phyloP scores from a whole-genome alignment of 306 rosid genomes.

The Oxytropis ochrocephala region DNA sequence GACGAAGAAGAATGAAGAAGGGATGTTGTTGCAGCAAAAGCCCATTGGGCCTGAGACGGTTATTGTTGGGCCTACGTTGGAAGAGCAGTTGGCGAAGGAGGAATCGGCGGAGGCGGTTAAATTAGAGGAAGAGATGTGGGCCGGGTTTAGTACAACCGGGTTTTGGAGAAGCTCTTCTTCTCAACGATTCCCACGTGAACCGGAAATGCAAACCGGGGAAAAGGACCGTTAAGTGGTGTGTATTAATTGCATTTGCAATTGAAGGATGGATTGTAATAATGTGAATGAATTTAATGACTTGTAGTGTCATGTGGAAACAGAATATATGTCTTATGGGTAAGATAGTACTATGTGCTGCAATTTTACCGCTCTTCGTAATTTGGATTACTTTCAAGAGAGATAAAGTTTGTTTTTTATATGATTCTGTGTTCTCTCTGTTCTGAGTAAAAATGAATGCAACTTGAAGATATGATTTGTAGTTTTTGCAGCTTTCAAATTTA shows the following conservation, averaged over 20 bases:
- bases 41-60: neutral
- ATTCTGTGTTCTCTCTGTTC: too few relatives aligned
- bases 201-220: neutral
- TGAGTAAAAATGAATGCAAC: too few relatives aligned
- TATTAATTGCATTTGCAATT: neutral
- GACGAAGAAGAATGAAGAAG: neutral
- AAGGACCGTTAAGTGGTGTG: neutral
- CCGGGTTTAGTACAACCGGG: slow-evolving; percentile 40
- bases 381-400: too few relatives aligned
- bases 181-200: slow-evolving; percentile 16
- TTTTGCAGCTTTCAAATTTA: too few relatives aligned
- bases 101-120: neutral
- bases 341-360: neutral
- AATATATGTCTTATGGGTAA: neutral
- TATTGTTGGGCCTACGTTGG: neutral
- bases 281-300: neutral
- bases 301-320: neutral
- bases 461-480: too few relatives aligned
- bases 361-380: neutral
- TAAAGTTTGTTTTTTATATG: too few relatives aligned
- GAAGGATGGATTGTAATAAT: neutral
- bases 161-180: slow-evolving; percentile 64
- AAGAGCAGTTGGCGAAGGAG: neutral
- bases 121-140: slow-evolving; percentile 59
- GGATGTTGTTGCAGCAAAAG: neutral